These are phyloP conservation scores for Protomyces gravidus DNA, from an alignment of 1,139 yeast genomes.

Conservation along the genomic window DNA sequence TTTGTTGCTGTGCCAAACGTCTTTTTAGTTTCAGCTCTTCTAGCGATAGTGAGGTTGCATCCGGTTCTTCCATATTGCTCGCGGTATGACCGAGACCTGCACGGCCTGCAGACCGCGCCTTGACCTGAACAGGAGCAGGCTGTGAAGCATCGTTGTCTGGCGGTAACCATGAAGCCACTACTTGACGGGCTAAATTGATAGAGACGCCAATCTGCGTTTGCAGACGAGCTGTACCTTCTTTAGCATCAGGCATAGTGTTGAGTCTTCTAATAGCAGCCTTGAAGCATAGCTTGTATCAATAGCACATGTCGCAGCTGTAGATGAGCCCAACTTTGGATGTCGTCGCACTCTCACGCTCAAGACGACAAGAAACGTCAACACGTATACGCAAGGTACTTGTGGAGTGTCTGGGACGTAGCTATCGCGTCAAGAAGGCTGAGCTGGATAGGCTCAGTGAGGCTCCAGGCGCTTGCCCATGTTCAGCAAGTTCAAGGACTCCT, in stretches of 20 bases:
- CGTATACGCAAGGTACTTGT: too few species aligned
- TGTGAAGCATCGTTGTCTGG: background rate
- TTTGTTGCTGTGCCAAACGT: background rate
- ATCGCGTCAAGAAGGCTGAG: too few species aligned
- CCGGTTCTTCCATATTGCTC: background rate
- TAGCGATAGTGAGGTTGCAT: background rate
- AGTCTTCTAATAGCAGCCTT: too few species aligned
- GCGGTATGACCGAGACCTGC: background rate
- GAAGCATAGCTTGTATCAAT: too few species aligned
- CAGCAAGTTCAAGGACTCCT: constrained; percentile 22
- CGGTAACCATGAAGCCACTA: constrained; percentile 23
- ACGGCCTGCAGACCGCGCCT: background rate
- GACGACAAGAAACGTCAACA: too few species aligned
- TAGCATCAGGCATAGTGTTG: background rate
- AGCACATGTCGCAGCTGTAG: too few species aligned
- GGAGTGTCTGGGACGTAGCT: too few species aligned
- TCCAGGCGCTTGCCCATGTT: constrained; percentile 11
- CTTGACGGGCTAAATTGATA: constrained; percentile 21
- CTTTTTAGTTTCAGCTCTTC: background rate
- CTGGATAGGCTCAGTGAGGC: too few species aligned
- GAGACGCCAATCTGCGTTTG: constrained; percentile 23
- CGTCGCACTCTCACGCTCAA: too few species aligned
- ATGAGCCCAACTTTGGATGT: too few species aligned
- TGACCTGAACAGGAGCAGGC: background rate
- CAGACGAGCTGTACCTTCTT: background rate